These are phyloP conservation scores for Arabidopsis lyrata DNA, from an alignment of 441 rosid genomes.

Conservation along the genomic window DNA sequence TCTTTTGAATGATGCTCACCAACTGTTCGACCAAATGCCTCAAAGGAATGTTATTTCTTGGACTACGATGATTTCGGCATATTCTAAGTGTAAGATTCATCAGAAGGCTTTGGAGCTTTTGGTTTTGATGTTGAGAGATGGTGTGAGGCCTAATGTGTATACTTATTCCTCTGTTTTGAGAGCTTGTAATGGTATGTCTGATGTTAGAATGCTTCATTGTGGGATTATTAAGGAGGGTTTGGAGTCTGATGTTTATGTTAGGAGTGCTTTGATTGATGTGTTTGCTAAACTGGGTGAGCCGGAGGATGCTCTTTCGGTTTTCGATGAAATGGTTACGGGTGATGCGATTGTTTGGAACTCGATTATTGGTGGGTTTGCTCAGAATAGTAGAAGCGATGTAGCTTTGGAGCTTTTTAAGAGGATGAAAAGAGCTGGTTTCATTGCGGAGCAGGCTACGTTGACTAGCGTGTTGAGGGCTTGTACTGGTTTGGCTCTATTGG, in stretches of 20 bases:
- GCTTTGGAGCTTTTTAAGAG: constrained; percentile 70
- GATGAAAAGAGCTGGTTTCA: constrained; percentile 71
- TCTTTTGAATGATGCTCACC: constrained; percentile 53
- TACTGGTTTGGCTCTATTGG: constrained; percentile 65
- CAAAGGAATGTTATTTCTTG: constrained; percentile 67
- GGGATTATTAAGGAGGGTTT: constrained; percentile 61
- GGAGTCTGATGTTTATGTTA: constrained; percentile 71
- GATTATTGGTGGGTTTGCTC: constrained; percentile 74
- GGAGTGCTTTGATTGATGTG: constrained; percentile 80
- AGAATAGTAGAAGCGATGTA: constrained; percentile 62
- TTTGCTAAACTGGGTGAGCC: constrained; percentile 65
- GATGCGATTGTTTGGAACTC: constrained; percentile 87
- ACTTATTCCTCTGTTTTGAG: constrained; percentile 75
- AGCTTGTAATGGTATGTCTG: constrained; percentile 53
- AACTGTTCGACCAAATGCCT: constrained; percentile 70
- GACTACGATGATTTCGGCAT: constrained; percentile 78
- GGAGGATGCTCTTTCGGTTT: constrained; percentile 54
- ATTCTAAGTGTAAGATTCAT: constrained; percentile 50
- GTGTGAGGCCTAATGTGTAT: constrained; percentile 71
- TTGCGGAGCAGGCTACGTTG: constrained; percentile 64
- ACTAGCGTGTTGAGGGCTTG: constrained; percentile 81
- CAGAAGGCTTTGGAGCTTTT: constrained; percentile 58
- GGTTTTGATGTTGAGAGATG: constrained; percentile 64
- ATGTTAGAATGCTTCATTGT: constrained; percentile 67
- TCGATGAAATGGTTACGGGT: constrained; percentile 64